Evolutionary conservation across 2,329 filamentous ascomycete genomes (phyloP), one percentile per base, ranked within the genome.

Genomic region (Aureobasidium sp.): DNA sequence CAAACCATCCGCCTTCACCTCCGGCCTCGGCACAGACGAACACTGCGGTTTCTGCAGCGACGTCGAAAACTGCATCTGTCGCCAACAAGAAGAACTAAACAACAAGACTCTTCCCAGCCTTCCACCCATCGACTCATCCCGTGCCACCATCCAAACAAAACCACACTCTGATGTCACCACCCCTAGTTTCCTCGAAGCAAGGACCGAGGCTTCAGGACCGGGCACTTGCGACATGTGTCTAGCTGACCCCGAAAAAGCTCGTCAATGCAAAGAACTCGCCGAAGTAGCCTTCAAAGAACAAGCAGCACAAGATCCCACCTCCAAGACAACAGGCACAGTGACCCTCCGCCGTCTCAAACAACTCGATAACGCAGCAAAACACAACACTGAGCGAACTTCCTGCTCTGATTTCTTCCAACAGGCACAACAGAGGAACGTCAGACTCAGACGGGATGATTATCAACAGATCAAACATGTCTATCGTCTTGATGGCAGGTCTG

Each of bases 201-300:
- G 59, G 16, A 58, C 54, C 3, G 36, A 45, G 5, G 64, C 66
- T 42, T 66, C 60, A 13, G 68, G 66, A 8, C 68, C 68, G 1
- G 68, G 68, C n/a, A 64, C 68, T 8, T 69, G 68, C 51, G 68
- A 69, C 20, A 65, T 63, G 58, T 69, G 68, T 51, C 66, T 64
- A 4, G 64, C 56, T 27, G 68, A 69, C 43, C 68, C 68, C 7
- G 66, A 69, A 33, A 65, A 66, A 25, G 68, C 68, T 1, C 55
- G 68, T 11, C 65, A 69, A 43, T 69, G 68, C 27, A 56, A 50
- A 43, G 68, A 69, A 43, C 66, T 69, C 8, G 68, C 65, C 9
- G 47, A 65, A 38, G 51, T 64, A 6, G 42, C 66, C 15, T 66
- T 69, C 23, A 29, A 59, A 33, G n/a, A 59, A 4, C 45, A 59